Evolutionary conservation across 371 early-diverging fungal genomes (phyloP), one percentile per base, ranked within the genome.

Genomic region (Circinella minor): DNA sequence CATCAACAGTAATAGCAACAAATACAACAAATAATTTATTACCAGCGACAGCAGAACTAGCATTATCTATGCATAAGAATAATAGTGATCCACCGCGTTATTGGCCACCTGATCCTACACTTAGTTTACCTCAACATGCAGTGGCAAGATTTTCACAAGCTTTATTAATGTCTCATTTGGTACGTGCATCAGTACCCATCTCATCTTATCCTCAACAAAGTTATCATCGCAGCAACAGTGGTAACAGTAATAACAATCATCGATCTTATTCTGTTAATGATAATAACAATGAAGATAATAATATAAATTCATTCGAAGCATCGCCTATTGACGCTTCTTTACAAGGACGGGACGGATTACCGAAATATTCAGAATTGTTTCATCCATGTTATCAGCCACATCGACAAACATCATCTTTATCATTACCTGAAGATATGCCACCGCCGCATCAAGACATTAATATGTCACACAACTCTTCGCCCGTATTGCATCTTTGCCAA

Each of bases 111-210:
- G 65, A 64, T 20, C 51, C 71, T 15, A 59, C 60, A 6, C 18
- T 60, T 4, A 59, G 61, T 11, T 36, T 70, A n/a, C 60, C 64
- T 38, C 66, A 70, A 6, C 71, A 49, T 5, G 71, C 63, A 11
- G 71, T 70, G 13, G 51, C 64, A n/a, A 48, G 66, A 36, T 59
- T 70, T 14, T 70, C 71, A 4, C 65, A 70, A 36, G 71, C 71
- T 4, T 20, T 70, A 49, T 38, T 68, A 36, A 61, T 47, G 61
- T 39, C 68, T 1, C 68, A 67, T 37, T 17, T 51, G 65, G 61
- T 15, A 8, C 54, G 54, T 6, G 20, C 54, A 18, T 6, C 54
- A 8, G 11, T 43, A 43, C 43, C 54, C 20, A 18, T 54, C 15
- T 54, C 54, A 54, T 13, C 43, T 43, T 43, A 43, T 43, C 3